Percentiles rank a stretch among this genome's conserved stretches.
phyloP scores from a whole-genome alignment of 2,329 filamentous ascomycete species.

The Ascosphaera aggregata region DNA sequence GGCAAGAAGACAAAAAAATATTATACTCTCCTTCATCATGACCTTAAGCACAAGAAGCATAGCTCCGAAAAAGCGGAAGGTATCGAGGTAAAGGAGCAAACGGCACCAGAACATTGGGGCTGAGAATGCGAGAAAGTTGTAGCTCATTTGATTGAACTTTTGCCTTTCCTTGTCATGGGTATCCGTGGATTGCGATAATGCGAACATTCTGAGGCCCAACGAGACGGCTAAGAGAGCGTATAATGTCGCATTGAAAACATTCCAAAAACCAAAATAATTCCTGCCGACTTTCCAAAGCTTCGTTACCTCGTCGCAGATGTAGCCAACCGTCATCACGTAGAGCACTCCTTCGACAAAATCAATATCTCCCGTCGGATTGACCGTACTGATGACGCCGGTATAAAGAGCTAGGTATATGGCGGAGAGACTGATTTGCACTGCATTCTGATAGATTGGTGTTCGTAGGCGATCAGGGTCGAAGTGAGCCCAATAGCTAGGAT shows the following conservation, averaged over 20 bases:
- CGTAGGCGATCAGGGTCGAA: conserved; percentile 90
- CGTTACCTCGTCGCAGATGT: conserved; percentile 62
- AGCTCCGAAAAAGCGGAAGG: conserved; percentile 83
- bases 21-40: conserved; percentile 83
- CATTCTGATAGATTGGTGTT: conserved; percentile 78
- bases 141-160: conserved; percentile 57
- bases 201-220: conserved; percentile 56
- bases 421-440: conserved; percentile 64
- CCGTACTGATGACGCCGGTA: conserved; percentile 79
- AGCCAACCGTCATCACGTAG: conserved; percentile 80
- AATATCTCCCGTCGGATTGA: conserved; percentile 64
- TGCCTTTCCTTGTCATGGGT: conserved; percentile 27
- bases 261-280: conserved; percentile 90
- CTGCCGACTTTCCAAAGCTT: conserved; percentile 92
- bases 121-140: conserved; percentile 82
- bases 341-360: conserved; percentile 65
- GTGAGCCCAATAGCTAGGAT: conserved; percentile 54
- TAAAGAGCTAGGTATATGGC: conserved; percentile 66
- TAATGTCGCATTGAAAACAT: conserved; percentile 69
- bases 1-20: conserved; percentile 79
- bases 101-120: conserved; percentile 96
- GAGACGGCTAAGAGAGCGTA: conserved; percentile 61
- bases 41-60: conserved; percentile 95
- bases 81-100: conserved; percentile 77
- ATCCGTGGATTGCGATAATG: conserved; percentile 37